Evolutionary conservation across 768 basidiomycete species (phyloP), one percentile per base, ranked within the genome.

Genomic region (Psilocybe subaeruginosa): DNA sequence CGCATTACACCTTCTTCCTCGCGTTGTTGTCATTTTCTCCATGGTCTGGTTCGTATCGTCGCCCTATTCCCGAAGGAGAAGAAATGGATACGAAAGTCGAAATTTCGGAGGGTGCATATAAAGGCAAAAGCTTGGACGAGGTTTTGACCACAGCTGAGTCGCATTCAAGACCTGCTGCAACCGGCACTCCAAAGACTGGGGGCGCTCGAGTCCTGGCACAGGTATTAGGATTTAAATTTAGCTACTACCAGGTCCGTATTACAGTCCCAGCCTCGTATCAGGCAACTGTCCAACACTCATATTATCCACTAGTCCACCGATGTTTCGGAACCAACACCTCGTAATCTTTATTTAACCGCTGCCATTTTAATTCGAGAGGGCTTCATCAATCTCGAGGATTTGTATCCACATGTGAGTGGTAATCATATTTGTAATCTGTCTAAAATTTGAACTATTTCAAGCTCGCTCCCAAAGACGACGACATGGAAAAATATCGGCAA

Each of bases 201-300:
- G 78, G 84, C 54, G 79, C 88, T 27, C 82, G 85, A 54, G 89
- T 93, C 19, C 76, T 93, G 58, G 89, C 93, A 12, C 95, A 99
- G 76, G 92, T 99, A 6, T 78, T 99, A 19, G 97, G 97, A n/a
- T 99, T 99, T 83, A 99, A 99, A 74, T 97, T 97, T 68, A 82
- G 85, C 8, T 88, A 90, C 72, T 96, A 97, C 74, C 90, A 96
- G 77, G 96, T 95, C 64, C 51, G 83, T 67, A 54, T 75, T 58
- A 17, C 1, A 30, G 14, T 14, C 30, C 41, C 23, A 12, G 52
- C 27, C 23, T 51, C 16, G 19, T 43, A 43, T 47, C 17, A 47
- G 17, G 59, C 48, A 56, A 43, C 52, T 39, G 37, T 67, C 66
- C 33, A 68, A 53, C 61, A 49, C 58, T 67, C 55, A 31, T 19